A percentile compares a stretch with the other conserved stretches of the same genome.
phyloP scores from a whole-genome alignment of 139 green algal species.

The Auxenochlorella pyrenoidosa region DNA sequence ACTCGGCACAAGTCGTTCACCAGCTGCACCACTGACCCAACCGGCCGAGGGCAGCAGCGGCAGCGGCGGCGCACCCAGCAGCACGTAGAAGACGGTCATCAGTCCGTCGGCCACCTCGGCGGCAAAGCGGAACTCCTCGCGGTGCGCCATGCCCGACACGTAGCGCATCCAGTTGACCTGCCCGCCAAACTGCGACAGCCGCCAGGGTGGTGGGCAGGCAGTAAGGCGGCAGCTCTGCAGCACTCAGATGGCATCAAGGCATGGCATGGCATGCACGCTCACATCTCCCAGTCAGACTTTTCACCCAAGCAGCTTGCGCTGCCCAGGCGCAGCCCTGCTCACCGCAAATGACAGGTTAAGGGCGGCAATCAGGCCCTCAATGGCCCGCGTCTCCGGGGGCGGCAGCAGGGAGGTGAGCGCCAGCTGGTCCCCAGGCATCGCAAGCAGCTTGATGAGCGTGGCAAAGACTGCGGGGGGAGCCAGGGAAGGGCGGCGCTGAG shows the following conservation, averaged over 20 bases:
- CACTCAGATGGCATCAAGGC: too few species aligned
- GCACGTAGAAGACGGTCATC: slow-evolving; percentile 51
- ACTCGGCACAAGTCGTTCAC: background rate
- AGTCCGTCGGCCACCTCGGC: slow-evolving; percentile 30
- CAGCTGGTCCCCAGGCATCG: slow-evolving; percentile 13
- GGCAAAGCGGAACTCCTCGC: slow-evolving; percentile 33
- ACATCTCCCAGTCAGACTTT: too few species aligned
- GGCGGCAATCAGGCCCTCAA: slow-evolving; percentile 40
- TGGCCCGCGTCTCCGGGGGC: background rate
- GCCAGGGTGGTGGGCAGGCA: too few species aligned
- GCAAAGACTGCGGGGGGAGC: slow-evolving; percentile 37
- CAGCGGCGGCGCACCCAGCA: slow-evolving; percentile 9
- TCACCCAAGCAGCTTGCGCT: too few species aligned
- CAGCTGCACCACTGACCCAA: too few species aligned
- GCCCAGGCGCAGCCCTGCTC: too few species aligned
- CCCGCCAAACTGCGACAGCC: slow-evolving; percentile 41
- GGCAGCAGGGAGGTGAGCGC: background rate
- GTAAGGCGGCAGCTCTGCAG: too few species aligned
- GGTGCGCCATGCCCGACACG: slow-evolving; percentile 43
- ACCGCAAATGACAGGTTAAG: slow-evolving; percentile 55
- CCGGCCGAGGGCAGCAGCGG: too few species aligned
- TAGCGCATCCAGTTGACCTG: slow-evolving; percentile 41
- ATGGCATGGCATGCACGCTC: too few species aligned
- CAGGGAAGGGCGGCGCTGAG: background rate
- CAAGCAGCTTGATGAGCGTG: slow-evolving; percentile 43